A percentile compares a stretch with the other conserved stretches of the same genome.
These are phyloP conservation scores for Penicillium sp. DNA, from an alignment of 2,329 filamentous ascomycete species.

Conservation along the genomic window DNA sequence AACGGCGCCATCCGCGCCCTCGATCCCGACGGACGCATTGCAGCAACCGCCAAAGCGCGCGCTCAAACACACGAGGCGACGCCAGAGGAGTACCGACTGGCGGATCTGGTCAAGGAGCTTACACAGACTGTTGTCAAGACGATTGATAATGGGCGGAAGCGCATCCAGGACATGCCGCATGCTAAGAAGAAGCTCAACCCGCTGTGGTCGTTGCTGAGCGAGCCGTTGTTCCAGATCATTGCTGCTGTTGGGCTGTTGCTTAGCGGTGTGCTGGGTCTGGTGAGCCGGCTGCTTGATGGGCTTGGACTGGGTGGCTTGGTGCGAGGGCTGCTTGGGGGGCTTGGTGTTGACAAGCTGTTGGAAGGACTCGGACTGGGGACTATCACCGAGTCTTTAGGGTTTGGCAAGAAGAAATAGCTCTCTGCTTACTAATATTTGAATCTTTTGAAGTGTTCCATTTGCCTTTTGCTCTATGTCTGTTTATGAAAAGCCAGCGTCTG, in stretches of 20 bases:
- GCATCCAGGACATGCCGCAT: constrained; percentile 85
- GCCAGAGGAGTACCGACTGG: constrained; percentile 78
- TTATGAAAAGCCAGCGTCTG: not conserved
- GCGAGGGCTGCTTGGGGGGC: constrained; percentile 64
- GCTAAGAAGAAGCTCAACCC: constrained; percentile 94
- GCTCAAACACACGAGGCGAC: constrained; percentile 69
- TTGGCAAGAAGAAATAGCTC: constrained; percentile 51
- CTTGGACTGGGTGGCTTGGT: constrained; percentile 79
- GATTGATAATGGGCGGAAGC: constrained; percentile 83
- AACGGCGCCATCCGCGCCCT: constrained; percentile 83
- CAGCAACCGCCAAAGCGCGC: constrained; percentile 79
- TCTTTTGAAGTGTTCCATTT: not conserved
- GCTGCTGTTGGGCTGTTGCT: constrained; percentile 81
- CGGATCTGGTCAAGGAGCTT: constrained; percentile 79
- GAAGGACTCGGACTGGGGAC: constrained; percentile 51
- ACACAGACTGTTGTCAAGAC: constrained; percentile 75
- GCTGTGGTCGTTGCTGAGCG: constrained; percentile 68
- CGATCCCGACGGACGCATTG: constrained; percentile 83
- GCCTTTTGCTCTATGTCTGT: not conserved
- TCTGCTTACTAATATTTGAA: not conserved
- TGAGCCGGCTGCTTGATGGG: constrained; percentile 74
- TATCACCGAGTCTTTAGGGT: constrained; percentile 35
- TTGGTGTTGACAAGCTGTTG: constrained; percentile 45
- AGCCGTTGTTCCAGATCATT: constrained; percentile 89
- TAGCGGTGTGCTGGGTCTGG: constrained; percentile 76